Percentiles rank a stretch among this genome's conserved stretches.
These are phyloP conservation scores for Gamsiella multidivaricata DNA, from an alignment of 192 early-diverging fungal species.

Conservation along the genomic window DNA sequence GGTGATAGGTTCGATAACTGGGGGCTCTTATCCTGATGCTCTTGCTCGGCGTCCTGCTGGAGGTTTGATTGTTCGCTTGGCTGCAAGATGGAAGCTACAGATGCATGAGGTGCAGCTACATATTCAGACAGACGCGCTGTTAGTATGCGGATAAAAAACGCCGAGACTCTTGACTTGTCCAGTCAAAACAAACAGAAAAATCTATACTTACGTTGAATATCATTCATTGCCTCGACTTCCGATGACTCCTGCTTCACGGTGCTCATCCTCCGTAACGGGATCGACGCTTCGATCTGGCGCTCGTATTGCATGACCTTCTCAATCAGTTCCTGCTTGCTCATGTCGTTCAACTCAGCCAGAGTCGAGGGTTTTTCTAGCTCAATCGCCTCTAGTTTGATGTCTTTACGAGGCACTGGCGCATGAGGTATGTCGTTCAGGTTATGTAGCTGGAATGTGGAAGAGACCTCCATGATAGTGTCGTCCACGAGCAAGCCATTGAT, in stretches of 20 bases:
- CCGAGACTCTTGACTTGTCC: neutral
- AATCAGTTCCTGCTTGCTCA: slow-evolving; percentile 53
- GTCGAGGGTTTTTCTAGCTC: slow-evolving; percentile 47
- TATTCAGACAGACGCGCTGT: too few species aligned
- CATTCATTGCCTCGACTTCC: neutral
- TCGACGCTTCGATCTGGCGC: slow-evolving; percentile 45
- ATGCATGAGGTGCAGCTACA: neutral
- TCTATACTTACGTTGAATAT: slow-evolving; percentile 11
- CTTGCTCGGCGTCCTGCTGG: slow-evolving; percentile 2
- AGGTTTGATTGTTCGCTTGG: neutral
- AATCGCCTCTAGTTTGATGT: slow-evolving; percentile 18
- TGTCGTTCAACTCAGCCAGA: slow-evolving; percentile 16
- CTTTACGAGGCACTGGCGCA: neutral
- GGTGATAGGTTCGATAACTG: slow-evolving; percentile 3
- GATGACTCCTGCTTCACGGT: slow-evolving; percentile 28
- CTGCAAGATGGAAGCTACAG: neutral
- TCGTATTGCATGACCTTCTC: slow-evolving; percentile 59
- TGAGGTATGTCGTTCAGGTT: slow-evolving; percentile 33
- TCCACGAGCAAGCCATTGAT: slow-evolving; percentile 20
- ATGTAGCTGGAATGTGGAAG: slow-evolving; percentile 40
- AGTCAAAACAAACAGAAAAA: neutral
- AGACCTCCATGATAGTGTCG: slow-evolving; percentile 25
- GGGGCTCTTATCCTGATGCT: slow-evolving; percentile 11
- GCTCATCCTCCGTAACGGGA: slow-evolving; percentile 26
- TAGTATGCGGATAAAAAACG: too few species aligned